Evolutionary conservation across 225 moss, liverwort and hornwort species (phyloP).

Genomic region (Antitrichia curtipendula): DNA sequence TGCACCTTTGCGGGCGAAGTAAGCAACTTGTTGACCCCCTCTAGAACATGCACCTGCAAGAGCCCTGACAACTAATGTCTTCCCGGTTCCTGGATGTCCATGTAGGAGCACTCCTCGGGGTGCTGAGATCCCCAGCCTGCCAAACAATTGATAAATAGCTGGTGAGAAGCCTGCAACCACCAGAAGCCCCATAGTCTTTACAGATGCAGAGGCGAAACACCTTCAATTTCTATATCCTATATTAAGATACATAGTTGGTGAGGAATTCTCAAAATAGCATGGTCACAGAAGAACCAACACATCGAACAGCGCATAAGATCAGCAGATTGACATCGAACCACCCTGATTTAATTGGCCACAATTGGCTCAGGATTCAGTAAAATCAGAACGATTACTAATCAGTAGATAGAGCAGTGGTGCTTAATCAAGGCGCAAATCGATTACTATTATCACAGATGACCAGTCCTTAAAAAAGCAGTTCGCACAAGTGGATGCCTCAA

Average conservation of each 20-base stretch:
- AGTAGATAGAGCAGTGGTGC: not conserved
- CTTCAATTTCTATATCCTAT: not conserved
- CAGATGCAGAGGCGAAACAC: not conserved
- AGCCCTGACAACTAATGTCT: constrained; percentile 74
- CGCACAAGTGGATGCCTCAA: not conserved
- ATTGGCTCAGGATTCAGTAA: not conserved
- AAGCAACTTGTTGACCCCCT: constrained; percentile 62
- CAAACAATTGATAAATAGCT: constrained; percentile 13
- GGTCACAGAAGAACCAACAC: not conserved
- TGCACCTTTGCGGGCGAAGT: constrained; percentile 82
- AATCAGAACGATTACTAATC: not conserved
- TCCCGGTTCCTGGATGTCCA: constrained; percentile 82
- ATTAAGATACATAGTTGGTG: not conserved
- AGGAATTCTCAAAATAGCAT: not conserved
- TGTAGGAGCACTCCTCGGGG: constrained; percentile 78
- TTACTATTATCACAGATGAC: not conserved
- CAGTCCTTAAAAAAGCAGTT: not conserved
- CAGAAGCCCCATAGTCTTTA: not conserved
- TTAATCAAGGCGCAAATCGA: not conserved
- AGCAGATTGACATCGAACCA: not conserved
- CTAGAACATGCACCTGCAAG: constrained; percentile 71
- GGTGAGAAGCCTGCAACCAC: constrained; percentile 28
- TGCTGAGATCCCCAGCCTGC: constrained; percentile 63
- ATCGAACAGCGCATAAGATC: not conserved
- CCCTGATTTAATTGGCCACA: not conserved